A percentile compares a stretch with the other conserved stretches of the same genome.
These are phyloP conservation scores for Pharus latifolius DNA, from an alignment of 176 grass and related monocot species.

Conservation along the genomic window DNA sequence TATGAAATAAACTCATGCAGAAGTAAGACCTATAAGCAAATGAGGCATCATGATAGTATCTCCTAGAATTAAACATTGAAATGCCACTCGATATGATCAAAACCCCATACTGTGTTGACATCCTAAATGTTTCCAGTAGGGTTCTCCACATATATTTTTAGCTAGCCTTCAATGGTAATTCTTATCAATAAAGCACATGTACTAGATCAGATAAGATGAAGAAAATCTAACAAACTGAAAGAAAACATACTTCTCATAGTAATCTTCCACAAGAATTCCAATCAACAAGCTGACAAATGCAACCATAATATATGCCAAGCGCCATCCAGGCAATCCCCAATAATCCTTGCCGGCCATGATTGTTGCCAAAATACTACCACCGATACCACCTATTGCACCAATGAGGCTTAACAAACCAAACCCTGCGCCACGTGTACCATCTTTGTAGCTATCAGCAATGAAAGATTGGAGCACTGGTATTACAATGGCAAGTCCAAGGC, in stretches of 20 bases:
- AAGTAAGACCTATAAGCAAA: background rate
- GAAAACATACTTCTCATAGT: slow-evolving; percentile 55
- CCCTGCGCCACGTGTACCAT: slow-evolving; percentile 61
- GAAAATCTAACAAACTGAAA: background rate
- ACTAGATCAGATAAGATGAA: background rate
- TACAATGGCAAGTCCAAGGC: slow-evolving; percentile 90
- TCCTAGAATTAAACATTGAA: background rate
- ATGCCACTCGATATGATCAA: background rate
- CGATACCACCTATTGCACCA: slow-evolving; percentile 71
- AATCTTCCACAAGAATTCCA: slow-evolving; percentile 49
- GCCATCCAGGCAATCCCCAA: slow-evolving; percentile 81
- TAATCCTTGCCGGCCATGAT: slow-evolving; percentile 77
- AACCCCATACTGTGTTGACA: too few relatives aligned
- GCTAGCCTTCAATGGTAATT: too few relatives aligned
- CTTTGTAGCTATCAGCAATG: slow-evolving; percentile 89
- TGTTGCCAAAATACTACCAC: slow-evolving; percentile 73
- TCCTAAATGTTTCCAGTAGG: too few relatives aligned
- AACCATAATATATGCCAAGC: slow-evolving; percentile 75
- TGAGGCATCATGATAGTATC: background rate
- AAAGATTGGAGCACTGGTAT: slow-evolving; percentile 90
- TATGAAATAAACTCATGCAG: background rate
- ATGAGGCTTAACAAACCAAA: slow-evolving; percentile 84
- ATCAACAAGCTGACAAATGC: slow-evolving; percentile 73
- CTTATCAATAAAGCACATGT: background rate
- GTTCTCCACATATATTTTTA: too few relatives aligned